Base-by-base conservation (phyloP, 169 alveolate genomes). In the Cryptosporidium sp. region DNA sequence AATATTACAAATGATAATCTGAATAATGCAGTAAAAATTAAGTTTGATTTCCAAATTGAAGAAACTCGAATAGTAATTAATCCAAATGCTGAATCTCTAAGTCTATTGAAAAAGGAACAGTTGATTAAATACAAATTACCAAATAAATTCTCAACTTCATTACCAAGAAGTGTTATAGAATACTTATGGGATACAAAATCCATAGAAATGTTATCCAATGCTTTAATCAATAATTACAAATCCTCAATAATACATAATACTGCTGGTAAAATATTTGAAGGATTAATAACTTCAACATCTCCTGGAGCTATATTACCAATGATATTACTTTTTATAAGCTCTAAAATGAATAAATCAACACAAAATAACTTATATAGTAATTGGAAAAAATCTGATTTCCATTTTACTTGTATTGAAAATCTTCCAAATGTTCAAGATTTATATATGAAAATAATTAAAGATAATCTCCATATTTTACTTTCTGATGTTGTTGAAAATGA, bases 351-450 rank as follows among this genome's bases (percentile, higher is more conserved):
- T 42, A 80, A 39, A 35, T 42, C 89, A 8, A 60, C 65, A 6
- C 33, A 62, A 61, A 42, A 80, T 33, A 80, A 26, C 35, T 53
- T 80, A 7, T 80, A 2, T 33, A 60, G 48, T 45, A 80, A 39
- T n/a, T 80, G 89, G 89, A 80, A 80, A 29, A 62, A 42, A 31
- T 44, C 48, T n/a, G 89, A 80, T 48, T 33, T 80, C n/a, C 89
- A 80, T n/a, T 80, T 80, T 62, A 80, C 89, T 10, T 60, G 80
- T 23, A 42, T 80, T 62, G 89, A 80, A 80, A 80, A 80, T 16
- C 75, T 80, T 37, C 89, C 89, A 62, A 80, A 80, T 31, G 33
- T 80, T 26, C 89, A 80, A 29, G 75, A 80, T 23, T 53, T 80
- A 31, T 80, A 80, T 26, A 44, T 45, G 51, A 80, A 80, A 26